Conservation (phyloP, 2,329 filamentous ascomycete genomes). For the Elsinoe arachidis region DNA sequence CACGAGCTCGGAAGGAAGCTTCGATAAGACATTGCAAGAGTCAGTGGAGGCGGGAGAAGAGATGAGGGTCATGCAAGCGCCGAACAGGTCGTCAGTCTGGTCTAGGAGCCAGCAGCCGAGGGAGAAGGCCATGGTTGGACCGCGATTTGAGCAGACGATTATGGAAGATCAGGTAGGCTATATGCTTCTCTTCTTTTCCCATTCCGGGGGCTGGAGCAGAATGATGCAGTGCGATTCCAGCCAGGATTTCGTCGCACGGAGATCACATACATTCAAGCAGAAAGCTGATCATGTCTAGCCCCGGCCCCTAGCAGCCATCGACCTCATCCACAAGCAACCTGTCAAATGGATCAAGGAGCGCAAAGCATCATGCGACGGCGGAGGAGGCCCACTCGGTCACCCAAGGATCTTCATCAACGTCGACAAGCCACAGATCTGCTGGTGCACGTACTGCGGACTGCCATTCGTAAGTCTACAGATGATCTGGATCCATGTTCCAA, state of each 20-base stretch:
- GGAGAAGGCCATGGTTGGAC: conserved; percentile 78
- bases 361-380: conserved; percentile 81
- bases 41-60: conserved; percentile 46
- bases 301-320: conserved; percentile 80
- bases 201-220: too few species aligned
- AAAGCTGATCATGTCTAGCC: conserved; percentile 51
- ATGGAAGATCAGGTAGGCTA: conserved; percentile 75
- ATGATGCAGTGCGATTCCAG: too few species aligned
- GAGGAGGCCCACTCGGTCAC: conserved; percentile 81
- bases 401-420: conserved; percentile 95
- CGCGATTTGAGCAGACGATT: conserved; percentile 94
- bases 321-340: conserved; percentile 90
- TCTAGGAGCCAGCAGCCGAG: conserved; percentile 76
- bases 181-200: not conserved
- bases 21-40: conserved; percentile 49
- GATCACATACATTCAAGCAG: not conserved
- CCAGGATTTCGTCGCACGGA: too few species aligned
- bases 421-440: conserved; percentile 88
- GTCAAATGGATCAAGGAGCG: conserved; percentile 83
- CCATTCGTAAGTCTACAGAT: conserved; percentile 59
- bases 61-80: conserved; percentile 62
- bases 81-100: conserved; percentile 77
- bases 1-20: conserved; percentile 40
- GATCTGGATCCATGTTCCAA: too few species aligned
- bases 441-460: conserved; percentile 86